Percentiles rank a stretch among this genome's conserved stretches.
Conservation (phyloP, 108 stramenopile genomes). For the Cyclotella baltica region DNA sequence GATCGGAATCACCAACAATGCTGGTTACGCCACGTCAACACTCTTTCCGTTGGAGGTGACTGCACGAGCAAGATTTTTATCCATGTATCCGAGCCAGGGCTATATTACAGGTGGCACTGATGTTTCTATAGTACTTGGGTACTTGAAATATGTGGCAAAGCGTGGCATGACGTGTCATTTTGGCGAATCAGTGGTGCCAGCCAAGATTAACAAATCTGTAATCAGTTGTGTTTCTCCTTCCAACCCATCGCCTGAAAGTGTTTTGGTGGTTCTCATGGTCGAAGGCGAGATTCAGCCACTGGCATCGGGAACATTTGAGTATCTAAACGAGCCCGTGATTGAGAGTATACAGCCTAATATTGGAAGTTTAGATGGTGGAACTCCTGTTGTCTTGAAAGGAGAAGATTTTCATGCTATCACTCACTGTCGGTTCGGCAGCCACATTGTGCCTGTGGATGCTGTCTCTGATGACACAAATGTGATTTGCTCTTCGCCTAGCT, state of each 20-base stretch:
- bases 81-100: conserved; percentile 42
- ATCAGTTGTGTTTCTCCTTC: conserved; percentile 38
- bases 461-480: conserved; percentile 9
- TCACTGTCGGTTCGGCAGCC: conserved; percentile 38
- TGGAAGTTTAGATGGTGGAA: conserved; percentile 45
- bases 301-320: conserved; percentile 41
- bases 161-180: conserved; percentile 37
- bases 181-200: conserved; percentile 20
- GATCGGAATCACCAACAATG: conserved; percentile 37
- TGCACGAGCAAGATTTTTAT: conserved; percentile 37
- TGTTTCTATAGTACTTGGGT: conserved; percentile 34
- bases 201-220: conserved; percentile 6
- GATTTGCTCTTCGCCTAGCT: conserved; percentile 25
- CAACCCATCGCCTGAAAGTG: conserved; percentile 1
- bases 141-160: conserved; percentile 26
- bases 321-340: conserved; percentile 38
- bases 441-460: conserved; percentile 28
- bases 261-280: conserved; percentile 18
- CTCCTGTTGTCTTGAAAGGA: conserved; percentile 26
- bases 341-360: conserved; percentile 25
- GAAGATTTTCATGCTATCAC: conserved; percentile 30
- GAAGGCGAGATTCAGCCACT: conserved; percentile 24
- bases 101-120: conserved; percentile 46
- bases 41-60: conserved; percentile 33
- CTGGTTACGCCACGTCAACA: conserved; percentile 29